Evolutionary conservation across 805 yeast species (phyloP), one percentile per base, ranked within the genome.

Genomic region (Metschnikowia hibisci): DNA sequence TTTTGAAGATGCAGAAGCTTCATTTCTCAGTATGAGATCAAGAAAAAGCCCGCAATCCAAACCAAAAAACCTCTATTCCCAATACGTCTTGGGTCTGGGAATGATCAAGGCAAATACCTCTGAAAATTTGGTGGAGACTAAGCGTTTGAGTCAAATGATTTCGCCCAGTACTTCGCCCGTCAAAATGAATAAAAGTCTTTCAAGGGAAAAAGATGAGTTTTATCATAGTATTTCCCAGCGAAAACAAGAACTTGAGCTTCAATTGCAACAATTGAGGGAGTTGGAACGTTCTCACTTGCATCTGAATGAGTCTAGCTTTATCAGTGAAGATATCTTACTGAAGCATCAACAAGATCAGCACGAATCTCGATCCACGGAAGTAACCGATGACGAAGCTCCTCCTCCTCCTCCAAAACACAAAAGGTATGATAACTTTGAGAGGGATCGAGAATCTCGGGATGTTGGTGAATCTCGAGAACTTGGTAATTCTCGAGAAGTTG

Each of bases 171-270:
- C 29, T 11, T 63, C 50, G 45, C 64, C 36, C 57, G 63, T 23
- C 60, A 61, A 35, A 41, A 39, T 26, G 48, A 37, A 37, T 14
- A 7, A 10, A 8, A 22, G 27, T 13, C 20, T 14, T n/a, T 6
- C 28, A 23, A 35, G 27, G 23, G 39, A 35, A 18, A 35, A 26
- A 6, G 38, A 35, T n/a, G 71, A 64, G 31, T 46, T 52, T 41
- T 39, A 41, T 29, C 47, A 45, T 29, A 43, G 43, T 5, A 58
- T 69, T 27, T 55, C 63, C 2, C 51, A 53, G 31, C 67, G 64
- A 49, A 61, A 64, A 43, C 69, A 63, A 32, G 71, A 66, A 50
- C 60, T 70, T 37, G 74, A 70, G 47, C 37, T 61, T 51, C 74
- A 69, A 48, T 55, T 70, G 34, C 60, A 61, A 30, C 64, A 62